Percentiles rank a stretch among this genome's conserved stretches.
These are phyloP conservation scores for Sindora glabra DNA, from an alignment of 306 rosid species.

Conservation along the genomic window DNA sequence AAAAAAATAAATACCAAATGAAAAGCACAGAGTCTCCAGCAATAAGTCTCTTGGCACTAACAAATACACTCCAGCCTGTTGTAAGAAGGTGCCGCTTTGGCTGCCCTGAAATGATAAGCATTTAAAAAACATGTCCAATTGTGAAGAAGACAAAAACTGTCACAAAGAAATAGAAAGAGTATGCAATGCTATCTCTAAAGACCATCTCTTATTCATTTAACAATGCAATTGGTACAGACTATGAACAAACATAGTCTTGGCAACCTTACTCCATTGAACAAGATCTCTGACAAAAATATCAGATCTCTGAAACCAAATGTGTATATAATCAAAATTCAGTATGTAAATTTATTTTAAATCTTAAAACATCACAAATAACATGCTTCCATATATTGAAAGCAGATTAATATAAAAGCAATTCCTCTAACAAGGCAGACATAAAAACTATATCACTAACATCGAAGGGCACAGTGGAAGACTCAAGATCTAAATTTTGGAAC, in stretches of 20 bases:
- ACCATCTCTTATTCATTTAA: neutral
- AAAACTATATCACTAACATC: neutral
- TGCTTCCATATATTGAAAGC: neutral
- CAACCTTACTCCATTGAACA: neutral
- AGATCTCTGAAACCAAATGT: neutral
- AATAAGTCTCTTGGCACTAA: constrained; percentile 87
- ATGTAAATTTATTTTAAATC: neutral
- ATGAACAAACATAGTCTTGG: neutral
- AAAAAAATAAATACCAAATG: constrained; percentile 48
- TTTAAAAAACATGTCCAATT: constrained; percentile 14
- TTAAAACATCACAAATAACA: neutral
- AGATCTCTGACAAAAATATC: neutral
- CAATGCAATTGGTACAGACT: neutral
- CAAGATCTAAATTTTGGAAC: neutral
- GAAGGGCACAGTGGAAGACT: neutral
- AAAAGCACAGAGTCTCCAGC: constrained; percentile 93
- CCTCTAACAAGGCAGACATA: neutral
- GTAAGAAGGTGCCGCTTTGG: constrained; percentile 94
- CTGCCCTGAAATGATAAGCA: constrained; percentile 59
- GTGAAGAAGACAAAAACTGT: neutral
- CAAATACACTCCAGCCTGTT: constrained; percentile 91
- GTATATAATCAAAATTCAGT: neutral
- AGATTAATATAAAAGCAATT: neutral
- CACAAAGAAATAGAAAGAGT: neutral
- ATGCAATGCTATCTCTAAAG: neutral